These are phyloP conservation scores for Fusarium citri DNA, from an alignment of 2,329 filamentous ascomycete species.

Conservation along the genomic window DNA sequence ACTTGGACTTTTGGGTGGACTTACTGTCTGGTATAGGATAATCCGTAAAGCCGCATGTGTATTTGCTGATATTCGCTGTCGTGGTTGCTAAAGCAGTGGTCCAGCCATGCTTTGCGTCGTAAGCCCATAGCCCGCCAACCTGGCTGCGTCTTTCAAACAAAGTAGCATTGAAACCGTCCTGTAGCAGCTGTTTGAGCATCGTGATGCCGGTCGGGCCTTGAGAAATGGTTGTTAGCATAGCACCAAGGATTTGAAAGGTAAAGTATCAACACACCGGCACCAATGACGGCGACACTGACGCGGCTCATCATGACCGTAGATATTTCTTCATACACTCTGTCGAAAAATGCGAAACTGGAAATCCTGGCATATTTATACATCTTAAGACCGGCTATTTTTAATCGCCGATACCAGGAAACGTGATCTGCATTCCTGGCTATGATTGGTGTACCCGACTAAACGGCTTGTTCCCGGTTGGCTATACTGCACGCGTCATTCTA, in stretches of 20 bases:
- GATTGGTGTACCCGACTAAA: not conserved
- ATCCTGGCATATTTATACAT: not conserved
- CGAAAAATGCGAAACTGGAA: rapidly evolving
- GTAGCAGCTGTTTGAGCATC: conserved; percentile 24
- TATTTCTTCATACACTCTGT: rapidly evolving
- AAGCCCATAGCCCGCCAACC: conserved; percentile 20
- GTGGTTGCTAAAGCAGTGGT: conserved; percentile 3
- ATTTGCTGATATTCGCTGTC: conserved; percentile 27
- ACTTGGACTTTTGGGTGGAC: no score
- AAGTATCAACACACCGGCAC: not conserved
- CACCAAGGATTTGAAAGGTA: rapidly evolving
- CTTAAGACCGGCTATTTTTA: not conserved
- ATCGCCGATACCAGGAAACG: not conserved
- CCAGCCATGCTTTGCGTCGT: conserved; percentile 14
- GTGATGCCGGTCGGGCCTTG: conserved; percentile 27
- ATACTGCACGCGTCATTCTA: not conserved
- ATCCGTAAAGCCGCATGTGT: conserved; percentile 28
- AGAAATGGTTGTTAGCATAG: rapidly evolving
- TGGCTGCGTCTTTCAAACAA: conserved; percentile 10
- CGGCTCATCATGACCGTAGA: not conserved
- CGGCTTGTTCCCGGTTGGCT: not conserved
- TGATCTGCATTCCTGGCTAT: not conserved
- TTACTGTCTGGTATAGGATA: conserved; percentile 29
- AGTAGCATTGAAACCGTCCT: conserved; percentile 16
- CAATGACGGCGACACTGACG: conserved; percentile 1